Conservation (phyloP, 257 asterid species). For the Salvia miltiorrhiza region DNA sequence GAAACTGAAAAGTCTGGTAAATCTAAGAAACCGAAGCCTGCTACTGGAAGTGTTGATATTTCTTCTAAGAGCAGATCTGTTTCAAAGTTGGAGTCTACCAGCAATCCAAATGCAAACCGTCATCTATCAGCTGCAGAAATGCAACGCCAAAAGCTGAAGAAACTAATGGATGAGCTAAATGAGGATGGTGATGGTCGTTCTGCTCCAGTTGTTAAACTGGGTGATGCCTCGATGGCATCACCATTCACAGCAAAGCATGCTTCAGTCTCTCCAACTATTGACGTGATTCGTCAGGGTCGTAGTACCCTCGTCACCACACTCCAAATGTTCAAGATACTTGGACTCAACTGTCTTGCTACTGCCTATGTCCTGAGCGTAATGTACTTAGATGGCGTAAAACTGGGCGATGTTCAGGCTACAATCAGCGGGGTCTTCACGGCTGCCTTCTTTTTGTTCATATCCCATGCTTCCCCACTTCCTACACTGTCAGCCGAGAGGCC, state of each 20-base stretch:
- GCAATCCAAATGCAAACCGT: constrained; percentile 60
- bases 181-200: constrained; percentile 89
- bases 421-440: constrained; percentile 97
- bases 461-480: constrained; percentile 91
- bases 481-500: constrained; percentile 91
- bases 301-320: constrained; percentile 96
- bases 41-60: constrained; percentile 43
- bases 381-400: constrained; percentile 92
- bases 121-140: constrained; percentile 76
- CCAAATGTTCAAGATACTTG: constrained; percentile 98
- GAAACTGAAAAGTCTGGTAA: constrained; percentile 58
- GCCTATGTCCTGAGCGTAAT: constrained; percentile 95
- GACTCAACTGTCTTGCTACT: constrained; percentile 96
- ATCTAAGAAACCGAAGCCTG: constrained; percentile 51
- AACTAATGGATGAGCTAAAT: constrained; percentile 87
- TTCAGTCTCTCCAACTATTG: constrained; percentile 89
- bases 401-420: constrained; percentile 96
- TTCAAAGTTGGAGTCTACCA: constrained; percentile 49
- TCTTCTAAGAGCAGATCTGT: constrained; percentile 43
- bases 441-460: constrained; percentile 88
- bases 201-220: constrained; percentile 90
- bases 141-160: constrained; percentile 83
- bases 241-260: constrained; percentile 98
- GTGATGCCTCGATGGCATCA: constrained; percentile 98
- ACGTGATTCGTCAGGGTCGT: constrained; percentile 94